Evolutionary conservation across 345 rosid species (phyloP), one percentile per base, ranked within the genome.

Genomic region (Mercurialis annua): DNA sequence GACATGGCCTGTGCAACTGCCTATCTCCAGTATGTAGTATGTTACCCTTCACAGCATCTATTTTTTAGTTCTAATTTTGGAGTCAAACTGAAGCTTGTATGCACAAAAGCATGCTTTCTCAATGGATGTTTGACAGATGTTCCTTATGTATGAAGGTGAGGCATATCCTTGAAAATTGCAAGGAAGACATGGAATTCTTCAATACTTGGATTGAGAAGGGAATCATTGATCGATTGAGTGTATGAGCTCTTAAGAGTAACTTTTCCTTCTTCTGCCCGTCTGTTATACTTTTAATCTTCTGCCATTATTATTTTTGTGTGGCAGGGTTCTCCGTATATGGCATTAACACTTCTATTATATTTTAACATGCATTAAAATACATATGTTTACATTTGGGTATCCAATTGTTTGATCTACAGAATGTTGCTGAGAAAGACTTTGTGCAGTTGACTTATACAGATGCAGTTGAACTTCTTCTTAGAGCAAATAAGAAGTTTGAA

Each of bases 21-120:
- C 81, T 94, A 91, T 89, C 99, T 94, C 95, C 99, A 94, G 97
- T 91, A 94, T 65, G 98, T 88, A 83, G 99, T 94, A 94, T 78
- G 99, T 91, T 86, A n/a, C 87, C 75, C 78, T 73, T 75, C 83
- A 74, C 76, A 80, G 81, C 34, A 56, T 76, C 54, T 60, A 78
- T 79, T 72, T 71, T 38, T 65, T 51, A 40, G 21, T 70, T 71
- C 38, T 33, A 78, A 60, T 64, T 26, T 72, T 49, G 64, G 57
- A 55, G 36, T 64, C 53, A 36, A 57, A 20, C 66, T n/a, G 62
- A 67, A 57, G 59, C 64, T 60, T 44, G 47, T 55, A 24, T n/a
- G 36, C 17, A 10, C 12, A 9, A 5, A 1, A 4, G 9, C 34
- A 21, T 10, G 24, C 51, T 29, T 71, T 73, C 50, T 21, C 40